phyloP scores from a whole-genome alignment of 2,329 filamentous ascomycete genomes.

The Epichloe elymi region DNA sequence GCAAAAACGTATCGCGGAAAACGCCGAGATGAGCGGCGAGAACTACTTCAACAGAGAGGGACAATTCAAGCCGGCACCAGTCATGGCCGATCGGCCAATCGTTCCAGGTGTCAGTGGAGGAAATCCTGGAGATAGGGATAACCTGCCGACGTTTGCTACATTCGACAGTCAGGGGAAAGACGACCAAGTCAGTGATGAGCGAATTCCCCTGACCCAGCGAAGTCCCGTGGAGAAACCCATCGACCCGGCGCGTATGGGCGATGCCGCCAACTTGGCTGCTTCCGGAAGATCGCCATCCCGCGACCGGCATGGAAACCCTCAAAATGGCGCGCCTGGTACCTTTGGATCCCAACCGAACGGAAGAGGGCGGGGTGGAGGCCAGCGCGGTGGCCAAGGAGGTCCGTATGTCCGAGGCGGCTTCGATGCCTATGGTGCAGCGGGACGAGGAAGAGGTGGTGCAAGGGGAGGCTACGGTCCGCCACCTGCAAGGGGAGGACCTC shows the following conservation, averaged over 20 bases:
- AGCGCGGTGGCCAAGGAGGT: constrained; percentile 30
- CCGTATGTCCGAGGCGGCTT: constrained; percentile 40
- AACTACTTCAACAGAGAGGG: constrained; percentile 71
- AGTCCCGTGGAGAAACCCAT: constrained; percentile 43
- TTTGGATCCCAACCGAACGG: constrained; percentile 39
- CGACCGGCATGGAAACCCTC: constrained; percentile 54
- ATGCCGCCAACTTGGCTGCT: constrained; percentile 20
- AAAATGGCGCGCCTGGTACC: constrained; percentile 28
- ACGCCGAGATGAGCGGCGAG: constrained; percentile 93
- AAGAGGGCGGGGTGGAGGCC: constrained; percentile 33
- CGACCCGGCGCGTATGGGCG: constrained; percentile 24
- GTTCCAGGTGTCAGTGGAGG: constrained; percentile 43
- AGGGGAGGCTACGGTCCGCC: constrained; percentile 31
- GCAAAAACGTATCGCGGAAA: constrained; percentile 81
- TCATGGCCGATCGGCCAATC: constrained; percentile 39
- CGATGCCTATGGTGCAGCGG: constrained; percentile 30
- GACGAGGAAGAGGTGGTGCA: constrained; percentile 20
- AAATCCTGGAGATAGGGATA: constrained; percentile 34
- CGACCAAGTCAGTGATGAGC: constrained; percentile 52
- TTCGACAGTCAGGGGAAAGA: constrained; percentile 56
- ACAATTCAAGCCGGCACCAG: constrained; percentile 34
- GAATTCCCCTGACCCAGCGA: constrained; percentile 56
- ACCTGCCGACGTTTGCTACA: constrained; percentile 43
- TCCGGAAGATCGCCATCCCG: constrained; percentile 29
- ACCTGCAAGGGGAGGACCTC: constrained; percentile 27